phyloP scores from a whole-genome alignment of 371 early-diverging fungal species.

The Blakeslea trispora region DNA sequence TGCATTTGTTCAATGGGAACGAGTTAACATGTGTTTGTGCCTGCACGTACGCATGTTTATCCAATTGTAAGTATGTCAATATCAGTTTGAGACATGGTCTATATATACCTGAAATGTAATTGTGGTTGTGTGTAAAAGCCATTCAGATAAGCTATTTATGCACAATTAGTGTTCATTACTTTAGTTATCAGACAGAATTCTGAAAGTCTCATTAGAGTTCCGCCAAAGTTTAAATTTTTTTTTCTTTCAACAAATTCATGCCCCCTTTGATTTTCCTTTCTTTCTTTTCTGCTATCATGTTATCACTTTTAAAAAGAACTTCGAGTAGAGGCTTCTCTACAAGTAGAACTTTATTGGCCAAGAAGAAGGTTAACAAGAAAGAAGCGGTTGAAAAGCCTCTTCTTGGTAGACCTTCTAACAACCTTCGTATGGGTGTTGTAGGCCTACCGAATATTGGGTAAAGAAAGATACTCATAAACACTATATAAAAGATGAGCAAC shows the following conservation, averaged over 20 bases:
- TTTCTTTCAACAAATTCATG: slow-evolving; percentile 7
- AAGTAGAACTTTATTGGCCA: slow-evolving; percentile 9
- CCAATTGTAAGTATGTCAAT: no score
- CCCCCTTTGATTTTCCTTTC: slow-evolving; percentile 1
- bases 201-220: no score
- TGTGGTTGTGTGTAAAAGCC: no score
- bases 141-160: no score
- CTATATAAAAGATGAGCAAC: neutral
- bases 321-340: slow-evolving; percentile 4
- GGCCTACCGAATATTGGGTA: slow-evolving; percentile 96
- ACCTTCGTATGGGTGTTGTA: slow-evolving; percentile 93
- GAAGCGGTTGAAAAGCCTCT: slow-evolving; percentile 38
- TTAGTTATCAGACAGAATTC: no score
- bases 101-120: no score
- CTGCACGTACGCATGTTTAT: no score
- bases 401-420: slow-evolving; percentile 73
- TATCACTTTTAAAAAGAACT: neutral
- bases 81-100: no score
- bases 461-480: neutral
- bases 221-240: no score
- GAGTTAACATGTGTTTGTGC: no score
- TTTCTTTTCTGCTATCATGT: slow-evolving; percentile 4
- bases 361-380: slow-evolving; percentile 20
- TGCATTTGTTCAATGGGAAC: no score
- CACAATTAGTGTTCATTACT: no score